Evolutionary conservation across 1,284 basidiomycete genomes (phyloP), one percentile per base, ranked within the genome.

Genomic region (Cryptococcus maquisensis): DNA sequence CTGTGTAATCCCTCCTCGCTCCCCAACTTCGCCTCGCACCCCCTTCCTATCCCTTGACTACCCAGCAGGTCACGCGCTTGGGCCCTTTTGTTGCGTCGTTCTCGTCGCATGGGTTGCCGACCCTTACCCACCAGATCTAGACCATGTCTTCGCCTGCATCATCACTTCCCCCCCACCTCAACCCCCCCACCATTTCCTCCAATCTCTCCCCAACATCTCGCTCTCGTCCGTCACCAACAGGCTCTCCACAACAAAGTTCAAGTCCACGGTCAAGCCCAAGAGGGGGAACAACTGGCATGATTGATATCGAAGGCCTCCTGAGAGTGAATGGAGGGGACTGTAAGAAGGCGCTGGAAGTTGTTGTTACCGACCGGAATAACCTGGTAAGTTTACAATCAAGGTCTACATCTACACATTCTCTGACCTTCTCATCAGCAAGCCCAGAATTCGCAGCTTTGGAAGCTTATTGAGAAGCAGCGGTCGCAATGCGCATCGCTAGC

Each of bases 391-490:
- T 7, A 4, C 4, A 16, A 21, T 4, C 12, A 3, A 7, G 16
- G 9, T 15, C 7, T 21, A 18, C 21, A 47, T 15, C n/a, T n/a
- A n/a, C n/a, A n/a, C n/a, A n/a, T n/a, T n/a, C n/a, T n/a, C n/a
- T n/a, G n/a, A n/a, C n/a, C n/a, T n/a, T n/a, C n/a, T n/a, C n/a
- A n/a, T n/a, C 54, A 73, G 72, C 84, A 86, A 37, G 75, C 83
- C 9, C 90, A 94, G 77, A 94, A 94, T 72, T 79, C 85, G 6
- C 89, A 92, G 75, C 82, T 93, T 28, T 93, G 90, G 90, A 92
- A 91, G 74, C 81, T 93, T 57, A 86, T 94, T 71, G 90, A 93
- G 80, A 91, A 90, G 72, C 88, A 91, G 55, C 64, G 71, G 24
- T 53, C 64, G 3, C 71, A 75, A 58, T 65, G 65, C 47, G 62